Base-by-base conservation (phyloP, 2,329 filamentous ascomycete genomes). In the Aspergillus japonicus region DNA sequence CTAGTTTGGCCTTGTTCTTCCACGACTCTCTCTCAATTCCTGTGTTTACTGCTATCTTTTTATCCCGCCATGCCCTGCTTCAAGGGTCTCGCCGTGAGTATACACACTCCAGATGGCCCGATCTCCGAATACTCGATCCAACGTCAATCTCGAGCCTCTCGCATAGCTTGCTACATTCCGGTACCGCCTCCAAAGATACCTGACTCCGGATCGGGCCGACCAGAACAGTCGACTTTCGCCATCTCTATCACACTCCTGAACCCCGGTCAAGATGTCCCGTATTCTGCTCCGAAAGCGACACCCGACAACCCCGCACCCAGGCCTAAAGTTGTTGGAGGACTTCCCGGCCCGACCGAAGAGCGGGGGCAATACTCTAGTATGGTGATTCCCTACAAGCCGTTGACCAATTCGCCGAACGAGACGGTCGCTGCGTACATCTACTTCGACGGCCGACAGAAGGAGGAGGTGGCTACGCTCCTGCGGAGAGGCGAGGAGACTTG, bases 361-460 rank as follows among this genome's bases (percentile, higher is more conserved):
- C 78, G 83, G 65, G 83, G 82, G 56, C 82, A 81, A 65, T 82
- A 82, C 67, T 74, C 75, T 57, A 76, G 85, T 47, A 82, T 86
- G 42, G 83, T 97, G 63, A 87, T 85, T 57, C 92, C 94, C 1
- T 99, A 99, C 78, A 89, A 94, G 64, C 91, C 95, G 56, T 87
- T 97, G 79, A 98, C 95, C 21, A 89, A 90, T 62, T 96, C 91
- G 33, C 89, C 92, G 58, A 96, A 97, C 76, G 95, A 99, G 80
- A 99, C 95, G 14, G 94, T 99, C 69, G 95, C 95, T 33, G 95
- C 94, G 42, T 99, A 99, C 76, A 98, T 99, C 68, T 99, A 99
- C 80, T 99, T 99, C 72, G 95, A 99, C 76, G 95, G 95, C 19
- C 85, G 95, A 63, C 85, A 86, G 62, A 99, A 99, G 76, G 95